A percentile compares a stretch with the other conserved stretches of the same genome.
These are phyloP conservation scores for Dittrichia graveolens DNA, from an alignment of 129 eudicot genomes.

Conservation along the genomic window DNA sequence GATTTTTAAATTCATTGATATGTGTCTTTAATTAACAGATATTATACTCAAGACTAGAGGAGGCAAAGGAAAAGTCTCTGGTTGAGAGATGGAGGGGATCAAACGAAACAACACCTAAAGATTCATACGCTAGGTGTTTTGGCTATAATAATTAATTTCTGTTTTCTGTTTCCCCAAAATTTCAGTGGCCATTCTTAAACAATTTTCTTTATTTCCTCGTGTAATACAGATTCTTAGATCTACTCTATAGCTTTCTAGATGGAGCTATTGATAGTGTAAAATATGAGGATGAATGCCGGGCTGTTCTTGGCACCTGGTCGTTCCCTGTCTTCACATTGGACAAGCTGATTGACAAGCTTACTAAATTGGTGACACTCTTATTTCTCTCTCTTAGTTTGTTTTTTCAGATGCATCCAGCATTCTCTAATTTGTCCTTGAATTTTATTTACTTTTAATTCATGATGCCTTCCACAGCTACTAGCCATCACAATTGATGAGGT, in stretches of 20 bases:
- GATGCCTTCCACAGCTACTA: slow-evolving; percentile 57
- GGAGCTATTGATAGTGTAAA: slow-evolving; percentile 89
- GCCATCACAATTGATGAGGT: slow-evolving; percentile 70
- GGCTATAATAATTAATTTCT: not conserved
- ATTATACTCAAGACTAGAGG: slow-evolving; percentile 74
- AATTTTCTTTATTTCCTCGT: not conserved
- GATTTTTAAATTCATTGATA: slow-evolving; percentile 3
- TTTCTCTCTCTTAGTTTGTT: not conserved
- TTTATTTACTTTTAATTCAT: not conserved
- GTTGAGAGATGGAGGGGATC: slow-evolving; percentile 83
- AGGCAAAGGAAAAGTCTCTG: slow-evolving; percentile 72
- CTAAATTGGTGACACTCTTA: slow-evolving; percentile 62
- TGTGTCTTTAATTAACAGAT: slow-evolving; percentile 48
- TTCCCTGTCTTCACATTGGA: slow-evolving; percentile 88
- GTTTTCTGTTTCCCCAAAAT: slow-evolving; percentile 5
- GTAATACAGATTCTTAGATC: slow-evolving; percentile 67
- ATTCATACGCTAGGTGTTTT: slow-evolving; percentile 75
- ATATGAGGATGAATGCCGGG: slow-evolving; percentile 97
- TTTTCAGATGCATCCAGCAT: not conserved
- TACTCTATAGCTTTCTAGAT: slow-evolving; percentile 73
- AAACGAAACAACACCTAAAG: slow-evolving; percentile 59
- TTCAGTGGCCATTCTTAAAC: slow-evolving; percentile 9
- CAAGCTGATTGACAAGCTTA: slow-evolving; percentile 85
- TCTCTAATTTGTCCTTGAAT: slow-evolving; percentile 16
- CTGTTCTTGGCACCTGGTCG: slow-evolving; percentile 88